Evolutionary conservation across 1,139 yeast species (phyloP).

Genomic region (Eremothecium cymbalariae): DNA sequence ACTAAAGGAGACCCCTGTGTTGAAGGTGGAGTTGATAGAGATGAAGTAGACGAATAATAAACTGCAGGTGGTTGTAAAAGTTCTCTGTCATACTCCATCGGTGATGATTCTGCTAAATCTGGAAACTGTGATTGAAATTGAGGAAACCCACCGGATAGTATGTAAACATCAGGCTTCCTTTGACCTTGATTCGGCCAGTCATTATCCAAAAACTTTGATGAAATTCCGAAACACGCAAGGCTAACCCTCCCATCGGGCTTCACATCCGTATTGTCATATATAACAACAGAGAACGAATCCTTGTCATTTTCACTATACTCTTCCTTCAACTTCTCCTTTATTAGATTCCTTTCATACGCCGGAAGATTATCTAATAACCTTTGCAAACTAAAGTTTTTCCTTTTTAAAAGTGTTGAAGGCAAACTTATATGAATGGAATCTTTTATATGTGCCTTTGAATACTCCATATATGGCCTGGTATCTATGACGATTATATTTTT

Average conservation of each 20-base stretch:
- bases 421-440: constrained; percentile 61
- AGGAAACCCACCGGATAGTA: constrained; percentile 34
- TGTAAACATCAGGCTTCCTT: constrained; percentile 30
- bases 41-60: constrained; percentile 9
- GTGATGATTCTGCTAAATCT: constrained; percentile 14
- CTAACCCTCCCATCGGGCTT: constrained; percentile 31
- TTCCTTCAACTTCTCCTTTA: constrained; percentile 18
- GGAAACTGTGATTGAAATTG: constrained; percentile 29
- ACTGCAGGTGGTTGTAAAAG: not conserved
- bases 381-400: constrained; percentile 53
- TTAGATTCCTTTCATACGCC: constrained; percentile 31
- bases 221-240: constrained; percentile 39
- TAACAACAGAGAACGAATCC: constrained; percentile 21
- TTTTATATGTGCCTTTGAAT: constrained; percentile 42
- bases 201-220: constrained; percentile 39
- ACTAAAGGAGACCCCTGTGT: constrained; percentile 6
- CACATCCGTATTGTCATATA: constrained; percentile 32
- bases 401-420: constrained; percentile 68
- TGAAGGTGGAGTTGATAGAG: constrained; percentile 10
- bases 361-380: constrained; percentile 35
- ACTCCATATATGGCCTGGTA: constrained; percentile 64
- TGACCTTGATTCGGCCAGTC: constrained; percentile 19
- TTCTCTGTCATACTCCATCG: not conserved
- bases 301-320: constrained; percentile 11
- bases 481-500: constrained; percentile 46